Evolutionary conservation across 2,329 filamentous ascomycete species (phyloP), one percentile per base, ranked within the genome.

Genomic region (Talaromyces sp.): DNA sequence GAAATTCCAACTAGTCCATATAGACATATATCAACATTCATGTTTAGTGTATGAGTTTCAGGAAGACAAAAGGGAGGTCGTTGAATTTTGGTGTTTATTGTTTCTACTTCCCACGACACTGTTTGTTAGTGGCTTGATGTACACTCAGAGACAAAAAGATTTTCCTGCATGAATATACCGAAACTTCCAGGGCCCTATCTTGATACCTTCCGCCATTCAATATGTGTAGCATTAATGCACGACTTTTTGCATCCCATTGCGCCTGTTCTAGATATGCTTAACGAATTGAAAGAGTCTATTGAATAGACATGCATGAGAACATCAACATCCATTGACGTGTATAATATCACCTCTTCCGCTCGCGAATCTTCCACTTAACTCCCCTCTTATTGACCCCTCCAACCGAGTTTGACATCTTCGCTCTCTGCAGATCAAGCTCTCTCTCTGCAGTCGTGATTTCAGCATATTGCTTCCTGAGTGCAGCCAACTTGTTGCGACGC

Each of bases 301-400:
- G 27, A 41, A n/a, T 37, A 13, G 33, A 41, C 19, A 15, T 57
- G 54, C 33, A 39, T 37, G 22, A 37, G 8, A 45, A 11, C 33
- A 61, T 47, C 17, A 61, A 33, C 17, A 17, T 45, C 41, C 17
- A 39, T 25, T 25, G 19, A 47, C 17, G 13, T 41, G 43, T 31
- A 25, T 11, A 3, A 22, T 17, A 45, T 77, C 64, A 87, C 70
- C 81, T 80, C 80, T 88, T 89, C 69, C 87, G 79, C 78, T 87
- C 85, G 64, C 86, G 79, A 52, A 86, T 79, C 79, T 88, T 89
- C 81, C 86, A 89, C 71, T 87, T 88, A 70, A 86, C 78, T 9
- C 87, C 87, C 64, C 85, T 80, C 75, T 88, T 88, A 75, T 88
- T 89, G 62, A 84, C 80, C 0, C 87, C 87, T 19, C 86, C 87